Evolutionary conservation across 257 asterid genomes (phyloP), one percentile per base, ranked within the genome.

Genomic region (Solanum sejunctum): DNA sequence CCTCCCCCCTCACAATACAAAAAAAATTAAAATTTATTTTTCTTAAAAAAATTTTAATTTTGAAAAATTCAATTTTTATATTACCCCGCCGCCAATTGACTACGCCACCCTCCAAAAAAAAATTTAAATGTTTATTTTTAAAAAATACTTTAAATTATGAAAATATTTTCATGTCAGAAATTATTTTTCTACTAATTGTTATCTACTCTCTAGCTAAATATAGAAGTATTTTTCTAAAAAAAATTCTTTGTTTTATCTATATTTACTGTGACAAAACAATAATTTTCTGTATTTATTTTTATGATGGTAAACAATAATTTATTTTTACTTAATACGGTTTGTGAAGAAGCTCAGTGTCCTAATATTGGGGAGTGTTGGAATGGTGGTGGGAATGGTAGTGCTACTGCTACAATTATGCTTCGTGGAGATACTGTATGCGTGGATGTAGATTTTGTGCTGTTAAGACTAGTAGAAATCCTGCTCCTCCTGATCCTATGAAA

Each of bases 291-390:
- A 2, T 63, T 54, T 63, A 63, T 54, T 54, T 28, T 54, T 54
- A 54, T 54, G 8, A 16, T 0, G 32, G 32, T 2, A 28, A 28
- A 28, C 32, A 28, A 28, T 28, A 28, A 28, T 28, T 28, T 28
- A 28, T 2, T 28, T 28, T 28, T 28, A 28, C 93, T 96, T 80
- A 89, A 96, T 84, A 96, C 99, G 1, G 99, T 96, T 10, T 96
- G 99, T 55, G 95, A 93, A 91, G 99, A 96, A 77, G 99, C 99
- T 9, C 98, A 96, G 93, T 96, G 99, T 87, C 99, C 99, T 15
- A 96, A 96, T 86, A 91, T 96, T 58, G 98, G 98, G 13, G 97
- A 96, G 88, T 96, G 99, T 90, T 96, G 99, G 99, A 96, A 96
- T 87, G 99, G 99, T 57, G 99, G 99, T 77, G 97, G 95, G 43